These are phyloP conservation scores for Vicia villosa DNA, from an alignment of 306 rosid genomes.

Conservation along the genomic window DNA sequence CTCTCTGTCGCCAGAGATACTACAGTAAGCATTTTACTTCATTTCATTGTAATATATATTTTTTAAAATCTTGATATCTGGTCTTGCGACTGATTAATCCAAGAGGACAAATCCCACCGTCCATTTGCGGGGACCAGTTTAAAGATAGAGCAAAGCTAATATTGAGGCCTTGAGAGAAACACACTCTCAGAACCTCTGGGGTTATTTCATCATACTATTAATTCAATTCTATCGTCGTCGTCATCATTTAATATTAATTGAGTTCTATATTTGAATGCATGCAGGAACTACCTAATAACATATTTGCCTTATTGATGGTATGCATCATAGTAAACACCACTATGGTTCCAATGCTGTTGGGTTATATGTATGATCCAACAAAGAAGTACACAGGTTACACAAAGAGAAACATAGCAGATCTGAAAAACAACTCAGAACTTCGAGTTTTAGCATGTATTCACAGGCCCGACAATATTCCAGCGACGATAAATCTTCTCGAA, in stretches of 20 bases:
- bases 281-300: constrained; percentile 40
- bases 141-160: no score
- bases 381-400: constrained; percentile 60
- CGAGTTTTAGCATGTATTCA: constrained; percentile 55
- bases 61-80: no score
- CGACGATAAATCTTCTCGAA: constrained; percentile 60
- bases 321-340: constrained; percentile 33
- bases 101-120: no score
- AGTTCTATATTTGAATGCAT: not conserved
- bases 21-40: constrained; percentile 36
- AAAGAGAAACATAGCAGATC: constrained; percentile 50
- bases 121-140: no score
- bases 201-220: not conserved
- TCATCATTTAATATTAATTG: not conserved
- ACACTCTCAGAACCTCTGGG: no score
- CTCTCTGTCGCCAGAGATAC: constrained; percentile 39
- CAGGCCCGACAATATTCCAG: constrained; percentile 44
- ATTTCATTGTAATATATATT: not conserved
- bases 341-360: constrained; percentile 37
- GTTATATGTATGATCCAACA: constrained; percentile 53
- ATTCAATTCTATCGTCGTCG: not conserved
- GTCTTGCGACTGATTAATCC: no score
- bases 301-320: constrained; percentile 34
- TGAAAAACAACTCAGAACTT: constrained; percentile 43
- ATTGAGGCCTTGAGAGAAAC: no score